Evolutionary conservation across 1,139 yeast genomes (phyloP).

Genomic region (Blastobotrys apis): DNA sequence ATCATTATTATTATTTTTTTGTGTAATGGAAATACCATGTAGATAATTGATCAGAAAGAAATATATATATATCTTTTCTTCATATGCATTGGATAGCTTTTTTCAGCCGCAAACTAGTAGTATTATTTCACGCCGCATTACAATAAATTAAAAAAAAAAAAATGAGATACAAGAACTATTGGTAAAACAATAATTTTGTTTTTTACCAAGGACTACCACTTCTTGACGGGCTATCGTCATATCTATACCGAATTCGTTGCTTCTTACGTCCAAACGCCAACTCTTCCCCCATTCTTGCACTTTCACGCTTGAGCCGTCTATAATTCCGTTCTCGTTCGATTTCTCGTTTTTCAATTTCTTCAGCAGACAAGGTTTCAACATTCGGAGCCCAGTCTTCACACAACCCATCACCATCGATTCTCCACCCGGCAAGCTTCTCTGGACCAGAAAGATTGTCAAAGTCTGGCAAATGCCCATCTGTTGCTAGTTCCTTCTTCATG

Average conservation of each 20-base stretch:
- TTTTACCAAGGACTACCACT: slow-evolving; percentile 6
- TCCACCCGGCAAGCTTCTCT: slow-evolving; percentile 58
- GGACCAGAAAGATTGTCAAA: slow-evolving; percentile 51
- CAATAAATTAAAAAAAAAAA: slow-evolving; percentile 1
- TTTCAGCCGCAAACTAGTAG: no score
- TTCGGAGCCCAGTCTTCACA: slow-evolving; percentile 89
- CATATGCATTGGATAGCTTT: no score
- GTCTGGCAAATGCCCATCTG: slow-evolving; percentile 72
- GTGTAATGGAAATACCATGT: no score
- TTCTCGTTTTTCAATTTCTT: slow-evolving; percentile 93
- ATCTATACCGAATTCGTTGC: slow-evolving; percentile 6
- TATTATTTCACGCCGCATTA: no score
- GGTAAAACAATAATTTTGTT: slow-evolving; percentile 1
- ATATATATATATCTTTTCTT: no score
- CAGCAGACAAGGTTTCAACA: slow-evolving; percentile 78
- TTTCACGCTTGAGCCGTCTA: slow-evolving; percentile 88
- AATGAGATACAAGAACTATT: not conserved
- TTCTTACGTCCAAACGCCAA: slow-evolving; percentile 4
- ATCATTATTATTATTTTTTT: not conserved
- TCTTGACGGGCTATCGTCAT: slow-evolving; percentile 9
- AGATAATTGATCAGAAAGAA: no score
- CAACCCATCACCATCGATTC: slow-evolving; percentile 54
- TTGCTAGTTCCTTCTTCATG: slow-evolving; percentile 74
- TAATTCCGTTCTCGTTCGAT: slow-evolving; percentile 91
- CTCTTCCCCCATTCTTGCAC: slow-evolving; percentile 41